Evolutionary conservation across 768 basidiomycete genomes (phyloP), one percentile per base, ranked within the genome.

Genomic region (Cytidiella melzeri): DNA sequence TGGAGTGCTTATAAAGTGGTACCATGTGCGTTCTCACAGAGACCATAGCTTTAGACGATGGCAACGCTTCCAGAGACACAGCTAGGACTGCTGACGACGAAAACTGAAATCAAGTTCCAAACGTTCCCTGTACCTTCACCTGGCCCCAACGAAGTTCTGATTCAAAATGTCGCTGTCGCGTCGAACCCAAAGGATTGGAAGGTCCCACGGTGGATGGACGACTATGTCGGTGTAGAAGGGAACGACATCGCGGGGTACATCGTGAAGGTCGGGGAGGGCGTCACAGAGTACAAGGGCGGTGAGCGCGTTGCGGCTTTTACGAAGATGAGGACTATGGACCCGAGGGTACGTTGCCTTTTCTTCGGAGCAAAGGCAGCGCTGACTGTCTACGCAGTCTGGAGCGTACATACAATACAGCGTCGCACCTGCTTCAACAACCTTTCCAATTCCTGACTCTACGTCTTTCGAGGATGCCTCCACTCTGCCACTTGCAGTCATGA

Each of bases 141-240:
- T 4, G 71, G 73, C 10, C 68, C 72, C 3, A 72, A 71, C 43
- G 74, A 78, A 55, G 57, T 79, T 23, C 68, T 80, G 39, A 61
- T 79, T 57, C 71, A 71, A 58, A 59, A 79, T 46, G 62, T 68
- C 38, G 67, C 79, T 4, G 69, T 74, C 0, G 70, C 73, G 2
- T 61, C 80, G 42, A 79, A 80, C 52, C 80, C 80, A 2, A 67
- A 70, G 12, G 80, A 81, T 51, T 76, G 75, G 62, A 77, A 76
- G 57, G 67, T 77, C 23, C 74, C 74, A 48, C 69, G 62, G 43
- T 37, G 24, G 15, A 48, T 71, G 18, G 53, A 69, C 4, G 40
- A 51, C 1, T 75, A 54, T 51, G 72, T 70, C 11, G 57, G 38
- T 28, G 26, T 57, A 15, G 28, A 47, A 7, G 53, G 56, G 4